Base-by-base conservation (phyloP, 257 asterid genomes). In the Linaria vulgaris region DNA sequence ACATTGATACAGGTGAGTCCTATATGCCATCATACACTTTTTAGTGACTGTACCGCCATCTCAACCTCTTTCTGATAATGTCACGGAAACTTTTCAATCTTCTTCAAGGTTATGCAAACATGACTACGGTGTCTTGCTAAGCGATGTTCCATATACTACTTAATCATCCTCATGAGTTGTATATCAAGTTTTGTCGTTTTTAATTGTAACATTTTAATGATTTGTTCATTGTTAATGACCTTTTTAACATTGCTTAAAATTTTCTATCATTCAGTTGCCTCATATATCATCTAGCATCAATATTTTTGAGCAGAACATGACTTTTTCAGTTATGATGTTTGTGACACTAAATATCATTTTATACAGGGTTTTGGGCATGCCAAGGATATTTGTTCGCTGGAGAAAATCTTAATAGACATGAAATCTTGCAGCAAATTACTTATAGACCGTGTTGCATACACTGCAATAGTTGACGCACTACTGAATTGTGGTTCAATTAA, bases 391-490 rank as follows among this genome's bases (percentile, higher is more conserved):
- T 57, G 24, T 62, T 76, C 79, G 12, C 71, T 80, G 16, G 59
- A 73, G 46, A 76, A 72, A 78, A 71, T 85, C 67, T 58, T 80
- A 72, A 67, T 58, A 55, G 94, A 85, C 74, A 80, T 85, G 87
- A 85, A 82, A 68, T 73, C 82, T 59, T 61, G 64, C 75, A 25
- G 59, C 60, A 72, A 68, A 50, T 48, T 78, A 70, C 68, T 50
- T 60, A 76, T 85, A 4, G 94, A 85, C 61, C 94, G 94, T 65
- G 85, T 85, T 66, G 94, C 89, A 21, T 85, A 85, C 79, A 80
- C 87, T 46, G 76, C 74, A 13, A 78, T 69, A 56, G 61, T 80
- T 56, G 92, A 85, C 60, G 87, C 89, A 21, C 72, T 85, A 47
- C 79, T 85, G 53, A 79, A 72, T 25, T 85, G 87, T 66, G 94